Evolutionary conservation across 176 grass and related monocot species (phyloP).

Genomic region (Oryza longistaminata): DNA sequence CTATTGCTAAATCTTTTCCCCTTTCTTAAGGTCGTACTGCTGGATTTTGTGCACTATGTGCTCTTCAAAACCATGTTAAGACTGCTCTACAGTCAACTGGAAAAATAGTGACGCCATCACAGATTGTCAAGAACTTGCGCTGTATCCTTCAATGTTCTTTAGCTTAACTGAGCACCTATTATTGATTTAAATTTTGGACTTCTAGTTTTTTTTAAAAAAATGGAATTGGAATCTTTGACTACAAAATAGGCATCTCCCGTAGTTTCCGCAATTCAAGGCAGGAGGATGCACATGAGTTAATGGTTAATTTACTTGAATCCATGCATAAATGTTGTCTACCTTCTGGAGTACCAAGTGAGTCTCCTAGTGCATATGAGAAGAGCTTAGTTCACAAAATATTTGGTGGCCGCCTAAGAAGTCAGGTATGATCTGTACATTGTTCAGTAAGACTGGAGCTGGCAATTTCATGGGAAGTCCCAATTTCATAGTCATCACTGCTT

Average conservation of each 20-base stretch:
- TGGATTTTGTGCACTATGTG: slow-evolving; percentile 97
- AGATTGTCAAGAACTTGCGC: slow-evolving; percentile 80
- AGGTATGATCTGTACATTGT: slow-evolving; percentile 52
- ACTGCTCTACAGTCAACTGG: slow-evolving; percentile 78
- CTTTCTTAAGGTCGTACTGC: slow-evolving; percentile 56
- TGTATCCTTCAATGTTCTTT: slow-evolving; percentile 67
- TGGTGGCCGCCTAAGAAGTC: slow-evolving; percentile 87
- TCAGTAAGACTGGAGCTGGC: neutral
- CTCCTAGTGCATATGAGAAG: slow-evolving; percentile 88
- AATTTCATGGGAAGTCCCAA: neutral
- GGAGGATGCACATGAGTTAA: slow-evolving; percentile 97
- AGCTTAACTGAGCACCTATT: slow-evolving; percentile 11
- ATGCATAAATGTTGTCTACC: slow-evolving; percentile 99
- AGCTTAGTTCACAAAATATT: slow-evolving; percentile 98
- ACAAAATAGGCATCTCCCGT: slow-evolving; percentile 75
- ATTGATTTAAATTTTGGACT: neutral
- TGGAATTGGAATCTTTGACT: slow-evolving; percentile 45
- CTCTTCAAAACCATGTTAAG: slow-evolving; percentile 95
- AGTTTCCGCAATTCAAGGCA: slow-evolving; percentile 90
- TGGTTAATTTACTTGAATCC: slow-evolving; percentile 97
- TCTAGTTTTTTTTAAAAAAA: slow-evolving; percentile 10
- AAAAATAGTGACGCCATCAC: slow-evolving; percentile 82
- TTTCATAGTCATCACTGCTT: slow-evolving; percentile 30
- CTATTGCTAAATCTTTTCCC: slow-evolving; percentile 21
- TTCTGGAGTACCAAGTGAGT: slow-evolving; percentile 80